Conservation (phyloP, 2,329 filamentous ascomycete genomes). For the Talaromyces rugulosus region DNA sequence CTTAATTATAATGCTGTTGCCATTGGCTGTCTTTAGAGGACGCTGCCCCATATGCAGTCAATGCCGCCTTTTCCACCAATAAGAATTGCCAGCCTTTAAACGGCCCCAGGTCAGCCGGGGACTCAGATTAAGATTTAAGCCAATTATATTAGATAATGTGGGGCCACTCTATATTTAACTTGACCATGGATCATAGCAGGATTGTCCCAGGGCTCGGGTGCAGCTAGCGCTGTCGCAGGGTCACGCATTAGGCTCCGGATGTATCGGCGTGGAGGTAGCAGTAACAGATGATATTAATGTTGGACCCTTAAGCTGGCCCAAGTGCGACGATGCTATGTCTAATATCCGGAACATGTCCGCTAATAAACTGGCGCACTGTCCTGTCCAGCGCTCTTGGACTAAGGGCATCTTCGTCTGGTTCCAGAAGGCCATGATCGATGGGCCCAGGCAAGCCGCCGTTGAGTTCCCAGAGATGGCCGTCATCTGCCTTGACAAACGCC, state of each 20-base stretch:
- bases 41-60: background rate
- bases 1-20: background rate
- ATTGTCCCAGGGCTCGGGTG: too few species aligned
- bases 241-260: background rate
- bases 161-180: background rate
- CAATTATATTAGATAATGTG: background rate
- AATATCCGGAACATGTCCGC: background rate
- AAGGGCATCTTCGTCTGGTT: slow-evolving; percentile 27
- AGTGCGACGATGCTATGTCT: background rate
- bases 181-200: background rate
- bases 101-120: background rate
- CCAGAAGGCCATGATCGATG: slow-evolving; percentile 23
- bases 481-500: slow-evolving; percentile 29
- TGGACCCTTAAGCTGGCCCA: background rate
- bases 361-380: slow-evolving; percentile 20
- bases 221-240: background rate
- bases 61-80: background rate
- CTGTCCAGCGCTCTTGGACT: slow-evolving; percentile 25
- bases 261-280: background rate
- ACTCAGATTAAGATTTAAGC: background rate
- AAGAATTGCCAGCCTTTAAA: background rate
- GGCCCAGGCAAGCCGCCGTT: slow-evolving; percentile 30
- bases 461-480: slow-evolving; percentile 32
- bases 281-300: too few species aligned
- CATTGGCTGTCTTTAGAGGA: background rate